Evolutionary conservation across 192 early-diverging fungal genomes (phyloP).

Genomic region (Physocladia obscura): DNA sequence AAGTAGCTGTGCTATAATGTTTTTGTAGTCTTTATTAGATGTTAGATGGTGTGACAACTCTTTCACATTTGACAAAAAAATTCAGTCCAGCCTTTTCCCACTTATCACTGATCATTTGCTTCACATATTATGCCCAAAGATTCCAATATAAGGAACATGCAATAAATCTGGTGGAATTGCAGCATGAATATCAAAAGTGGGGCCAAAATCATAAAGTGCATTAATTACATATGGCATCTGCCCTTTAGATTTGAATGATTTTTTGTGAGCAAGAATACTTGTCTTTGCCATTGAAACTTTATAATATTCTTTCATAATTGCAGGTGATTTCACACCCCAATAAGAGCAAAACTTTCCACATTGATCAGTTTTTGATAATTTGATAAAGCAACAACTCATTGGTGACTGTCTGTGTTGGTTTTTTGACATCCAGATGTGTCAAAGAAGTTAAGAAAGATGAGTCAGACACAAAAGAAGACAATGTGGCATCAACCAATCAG

Average conservation of each 20-base stretch:
- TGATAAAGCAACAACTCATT: neutral
- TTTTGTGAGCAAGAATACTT: neutral
- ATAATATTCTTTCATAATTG: neutral
- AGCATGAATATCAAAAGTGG: neutral
- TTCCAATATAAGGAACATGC: neutral
- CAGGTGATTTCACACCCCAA: neutral
- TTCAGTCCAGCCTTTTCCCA: too few species aligned
- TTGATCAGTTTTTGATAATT: neutral
- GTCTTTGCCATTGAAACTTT: neutral
- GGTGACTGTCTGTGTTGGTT: too few species aligned
- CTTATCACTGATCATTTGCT: too few species aligned
- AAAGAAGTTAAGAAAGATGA: too few species aligned
- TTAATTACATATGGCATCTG: too few species aligned
- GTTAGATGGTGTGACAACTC: too few species aligned
- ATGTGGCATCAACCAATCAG: too few species aligned
- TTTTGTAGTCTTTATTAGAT: too few species aligned
- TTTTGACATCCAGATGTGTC: too few species aligned
- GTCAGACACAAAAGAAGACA: too few species aligned
- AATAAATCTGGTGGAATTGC: neutral
- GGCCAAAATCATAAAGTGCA: neutral
- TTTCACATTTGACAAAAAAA: too few species aligned
- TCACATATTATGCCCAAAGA: constrained; percentile 7
- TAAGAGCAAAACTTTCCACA: neutral
- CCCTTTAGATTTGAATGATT: neutral
- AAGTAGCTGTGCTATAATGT: too few species aligned